Conservation (phyloP, 1,284 basidiomycete species). For the Ganoderma lucidum region DNA sequence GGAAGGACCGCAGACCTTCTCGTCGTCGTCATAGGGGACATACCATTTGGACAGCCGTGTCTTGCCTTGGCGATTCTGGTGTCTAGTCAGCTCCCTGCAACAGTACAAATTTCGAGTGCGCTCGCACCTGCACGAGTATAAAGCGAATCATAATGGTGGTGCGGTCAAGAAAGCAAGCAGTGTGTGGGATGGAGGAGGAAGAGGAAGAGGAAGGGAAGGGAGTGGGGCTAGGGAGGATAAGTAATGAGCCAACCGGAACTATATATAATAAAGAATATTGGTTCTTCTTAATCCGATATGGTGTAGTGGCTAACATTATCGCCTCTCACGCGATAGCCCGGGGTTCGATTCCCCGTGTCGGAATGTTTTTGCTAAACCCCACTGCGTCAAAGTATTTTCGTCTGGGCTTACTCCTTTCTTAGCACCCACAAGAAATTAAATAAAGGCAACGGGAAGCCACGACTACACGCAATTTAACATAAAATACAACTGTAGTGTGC, state of each 20-base stretch:
- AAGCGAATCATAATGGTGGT: constrained; percentile 81
- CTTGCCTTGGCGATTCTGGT: constrained; percentile 96
- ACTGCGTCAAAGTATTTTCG: no score
- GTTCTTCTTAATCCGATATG: constrained; percentile 23
- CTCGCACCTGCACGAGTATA: constrained; percentile 86
- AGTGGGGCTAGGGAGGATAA: no score
- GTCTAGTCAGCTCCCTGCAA: constrained; percentile 1
- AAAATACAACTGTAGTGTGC: no score
- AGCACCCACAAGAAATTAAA: not conserved
- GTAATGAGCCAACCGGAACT: not conserved
- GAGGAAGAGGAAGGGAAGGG: not conserved
- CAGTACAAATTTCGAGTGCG: not conserved
- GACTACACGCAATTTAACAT: no score
- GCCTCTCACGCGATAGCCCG: constrained; percentile 34
- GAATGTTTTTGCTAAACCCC: constrained; percentile 8
- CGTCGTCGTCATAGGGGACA: constrained; percentile 94
- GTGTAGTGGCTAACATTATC: constrained; percentile 35
- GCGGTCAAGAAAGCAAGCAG: not conserved
- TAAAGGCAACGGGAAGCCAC: not conserved
- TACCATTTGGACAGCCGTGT: constrained; percentile 98
- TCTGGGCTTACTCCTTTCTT: no score
- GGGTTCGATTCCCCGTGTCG: constrained; percentile 34
- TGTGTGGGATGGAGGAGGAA: not conserved
- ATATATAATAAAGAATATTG: not conserved
- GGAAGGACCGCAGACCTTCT: constrained; percentile 71